Evolutionary conservation across 768 basidiomycete species (phyloP), one percentile per base, ranked within the genome.

Genomic region (Pleurotus tuber-regium): DNA sequence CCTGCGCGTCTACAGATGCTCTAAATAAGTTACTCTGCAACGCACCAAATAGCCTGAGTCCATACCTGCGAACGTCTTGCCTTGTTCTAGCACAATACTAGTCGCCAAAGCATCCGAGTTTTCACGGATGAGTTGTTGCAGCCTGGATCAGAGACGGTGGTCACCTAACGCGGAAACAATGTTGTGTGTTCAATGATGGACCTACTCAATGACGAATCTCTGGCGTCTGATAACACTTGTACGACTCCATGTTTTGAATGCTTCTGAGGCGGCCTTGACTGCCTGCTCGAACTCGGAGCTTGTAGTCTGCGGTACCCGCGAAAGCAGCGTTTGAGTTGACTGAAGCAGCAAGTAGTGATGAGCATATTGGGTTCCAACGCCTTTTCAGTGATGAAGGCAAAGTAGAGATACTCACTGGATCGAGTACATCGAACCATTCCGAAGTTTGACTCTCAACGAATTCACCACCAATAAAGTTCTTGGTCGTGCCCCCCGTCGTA

Each of bases 81-180:
- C 96, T 69, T 98, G 96, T 65, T 98, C 95, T 18, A 98, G 71
- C 21, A 95, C 92, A 50, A 98, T 98, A 59, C 87, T 92, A 36
- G 75, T 77, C 1, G 94, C 95, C 50, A 99, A 78, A 43, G 86
- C 87, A 60, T 92, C 92, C 6, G 86, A 79, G 65, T 98, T 84
- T 64, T 90, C 75, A 39, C 94, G 86, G 51, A 99, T 83, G 24
- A 92, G 78, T 53, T 84, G 79, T 63, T 98, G 96, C 25, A 98
- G 78, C 59, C 95, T 98, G 33, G 19, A 23, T 24, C 51, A 19
- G 36, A 31, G 10, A 24, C 18, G 52, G 18, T 36, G 43, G 39
- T 30, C 39, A 48, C 5, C 28, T 23, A 25, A 51, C 18, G 19
- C 18, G 36, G 29, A 31, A 9, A 43, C 50, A 39, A n/a, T 25